Evolutionary conservation across 2,329 filamentous ascomycete species (phyloP).

Genomic region (Penicillium expansum): DNA sequence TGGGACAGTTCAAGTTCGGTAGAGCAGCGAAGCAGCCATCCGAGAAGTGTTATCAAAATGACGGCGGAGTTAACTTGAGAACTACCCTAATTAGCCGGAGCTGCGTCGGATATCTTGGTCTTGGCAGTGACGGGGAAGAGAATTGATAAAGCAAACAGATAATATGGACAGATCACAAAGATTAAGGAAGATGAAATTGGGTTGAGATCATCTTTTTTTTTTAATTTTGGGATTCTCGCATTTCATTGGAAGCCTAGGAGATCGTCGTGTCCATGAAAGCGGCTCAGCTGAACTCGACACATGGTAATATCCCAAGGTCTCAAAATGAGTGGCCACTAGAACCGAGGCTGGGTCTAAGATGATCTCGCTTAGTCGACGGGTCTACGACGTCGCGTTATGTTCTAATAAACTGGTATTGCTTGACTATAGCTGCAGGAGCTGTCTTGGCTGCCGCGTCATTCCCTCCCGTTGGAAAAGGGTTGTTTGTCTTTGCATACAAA

Average conservation of each 20-base stretch:
- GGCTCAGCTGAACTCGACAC: slow-evolving; percentile 14
- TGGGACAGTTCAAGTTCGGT: slow-evolving; percentile 14
- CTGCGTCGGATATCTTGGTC: slow-evolving; percentile 4
- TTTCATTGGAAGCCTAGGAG: slow-evolving; percentile 6
- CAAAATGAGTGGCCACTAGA: neutral
- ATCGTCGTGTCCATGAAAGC: neutral
- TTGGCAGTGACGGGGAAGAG: slow-evolving; percentile 2
- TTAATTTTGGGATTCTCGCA: neutral
- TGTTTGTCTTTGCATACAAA: neutral
- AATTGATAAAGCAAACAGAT: neutral
- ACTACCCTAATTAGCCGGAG: neutral
- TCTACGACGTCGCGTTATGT: neutral
- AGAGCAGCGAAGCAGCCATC: slow-evolving; percentile 9
- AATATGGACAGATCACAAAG: slow-evolving; percentile 8
- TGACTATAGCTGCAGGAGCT: neutral
- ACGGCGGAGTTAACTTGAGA: neutral
- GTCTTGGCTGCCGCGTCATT: neutral
- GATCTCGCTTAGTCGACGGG: neutral
- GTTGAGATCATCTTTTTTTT: neutral
- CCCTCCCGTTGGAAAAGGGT: neutral
- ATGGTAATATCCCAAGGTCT: neutral
- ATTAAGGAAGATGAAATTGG: neutral
- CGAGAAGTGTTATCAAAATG: neutral
- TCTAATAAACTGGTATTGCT: neutral
- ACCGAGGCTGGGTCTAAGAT: neutral